These are phyloP conservation scores for Acephala macrosclerotiorum DNA, from an alignment of 2,329 filamentous ascomycete genomes.

Conservation along the genomic window DNA sequence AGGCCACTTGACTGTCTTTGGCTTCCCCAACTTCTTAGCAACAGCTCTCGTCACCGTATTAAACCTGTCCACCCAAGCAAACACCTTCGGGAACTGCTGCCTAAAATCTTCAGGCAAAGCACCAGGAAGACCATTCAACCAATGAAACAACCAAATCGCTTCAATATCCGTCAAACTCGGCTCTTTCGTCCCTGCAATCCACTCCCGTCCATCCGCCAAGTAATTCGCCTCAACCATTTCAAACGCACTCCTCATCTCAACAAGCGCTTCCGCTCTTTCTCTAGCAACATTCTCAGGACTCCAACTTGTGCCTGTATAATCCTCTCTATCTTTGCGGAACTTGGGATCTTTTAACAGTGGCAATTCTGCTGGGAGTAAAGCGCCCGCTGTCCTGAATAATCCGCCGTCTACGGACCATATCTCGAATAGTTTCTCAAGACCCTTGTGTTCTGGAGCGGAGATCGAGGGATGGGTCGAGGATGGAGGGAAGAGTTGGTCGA, in stretches of 20 bases:
- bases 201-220: slow-evolving; percentile 70
- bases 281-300: slow-evolving; percentile 47
- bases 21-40: slow-evolving; percentile 47
- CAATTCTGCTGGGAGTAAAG: slow-evolving; percentile 63
- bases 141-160: slow-evolving; percentile 71
- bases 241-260: slow-evolving; percentile 61
- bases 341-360: slow-evolving; percentile 62
- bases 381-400: slow-evolving; percentile 60
- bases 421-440: slow-evolving; percentile 61
- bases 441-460: slow-evolving; percentile 46
- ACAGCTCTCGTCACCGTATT: slow-evolving; percentile 53
- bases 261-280: slow-evolving; percentile 62
- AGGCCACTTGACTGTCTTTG: slow-evolving; percentile 56
- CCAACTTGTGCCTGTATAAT: slow-evolving; percentile 53
- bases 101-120: slow-evolving; percentile 63
- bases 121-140: slow-evolving; percentile 63
- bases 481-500: slow-evolving; percentile 63
- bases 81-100: slow-evolving; percentile 63
- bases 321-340: slow-evolving; percentile 65
- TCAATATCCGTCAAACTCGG: slow-evolving; percentile 73
- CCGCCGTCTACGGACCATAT: slow-evolving; percentile 62
- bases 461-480: slow-evolving; percentile 45
- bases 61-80: slow-evolving; percentile 72
- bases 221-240: slow-evolving; percentile 67
- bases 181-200: slow-evolving; percentile 62